These are phyloP conservation scores for Diddensiella transvaalensis DNA, from an alignment of 805 yeast genomes.

Conservation along the genomic window DNA sequence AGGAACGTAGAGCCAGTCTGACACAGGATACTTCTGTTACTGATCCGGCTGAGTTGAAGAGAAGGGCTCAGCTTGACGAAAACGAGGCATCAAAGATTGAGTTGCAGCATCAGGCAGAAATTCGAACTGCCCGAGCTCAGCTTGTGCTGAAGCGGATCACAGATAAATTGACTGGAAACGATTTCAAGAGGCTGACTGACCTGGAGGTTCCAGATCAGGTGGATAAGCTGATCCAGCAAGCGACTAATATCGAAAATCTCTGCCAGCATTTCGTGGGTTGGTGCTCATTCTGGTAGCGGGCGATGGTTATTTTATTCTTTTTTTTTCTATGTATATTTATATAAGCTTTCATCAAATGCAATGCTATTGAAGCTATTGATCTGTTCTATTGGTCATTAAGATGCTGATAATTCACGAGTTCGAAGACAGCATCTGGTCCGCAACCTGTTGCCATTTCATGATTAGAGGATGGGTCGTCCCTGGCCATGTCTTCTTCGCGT, in stretches of 20 bases:
- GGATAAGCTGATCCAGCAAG: constrained; percentile 89
- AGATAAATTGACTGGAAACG: constrained; percentile 91
- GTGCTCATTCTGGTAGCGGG: constrained; percentile 99
- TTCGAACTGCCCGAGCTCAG: constrained; percentile 85
- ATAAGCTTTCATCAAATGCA: too few relatives aligned
- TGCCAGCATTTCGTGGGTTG: constrained; percentile 98
- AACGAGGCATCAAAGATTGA: constrained; percentile 71
- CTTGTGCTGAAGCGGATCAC: constrained; percentile 85
- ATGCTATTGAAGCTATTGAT: background rate
- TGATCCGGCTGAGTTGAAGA: constrained; percentile 65
- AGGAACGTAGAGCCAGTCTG: background rate
- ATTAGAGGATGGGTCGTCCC: constrained; percentile 40
- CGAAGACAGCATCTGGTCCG: constrained; percentile 1
- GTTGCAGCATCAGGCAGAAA: constrained; percentile 62
- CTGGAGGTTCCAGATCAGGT: constrained; percentile 86
- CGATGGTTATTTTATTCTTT: constrained; percentile 1
- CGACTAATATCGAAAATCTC: constrained; percentile 90
- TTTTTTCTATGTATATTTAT: background rate
- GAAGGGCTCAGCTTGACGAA: constrained; percentile 72
- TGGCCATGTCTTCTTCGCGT: constrained; percentile 27
- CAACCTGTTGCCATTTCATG: constrained; percentile 41
- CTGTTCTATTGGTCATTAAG: background rate
- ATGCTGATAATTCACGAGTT: background rate
- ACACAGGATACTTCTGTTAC: constrained; percentile 4
- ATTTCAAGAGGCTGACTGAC: constrained; percentile 67